Base-by-base conservation (phyloP, 768 basidiomycete genomes). In the Boletus reticuloceps region DNA sequence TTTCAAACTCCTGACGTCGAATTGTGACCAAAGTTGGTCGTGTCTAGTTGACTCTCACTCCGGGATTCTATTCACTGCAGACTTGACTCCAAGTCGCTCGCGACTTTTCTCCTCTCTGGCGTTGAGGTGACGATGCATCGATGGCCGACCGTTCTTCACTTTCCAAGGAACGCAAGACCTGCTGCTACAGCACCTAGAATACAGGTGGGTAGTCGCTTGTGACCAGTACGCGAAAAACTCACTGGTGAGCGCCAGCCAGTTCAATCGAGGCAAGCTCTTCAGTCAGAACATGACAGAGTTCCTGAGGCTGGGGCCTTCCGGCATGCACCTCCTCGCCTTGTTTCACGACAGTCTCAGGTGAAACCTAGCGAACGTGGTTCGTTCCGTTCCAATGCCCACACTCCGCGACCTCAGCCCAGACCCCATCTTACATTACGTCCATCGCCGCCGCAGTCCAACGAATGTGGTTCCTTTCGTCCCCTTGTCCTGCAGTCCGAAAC, bases 171-270 rank as follows among this genome's bases (percentile, higher is more conserved):
- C 27, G 47, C 60, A 37, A 77, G 73, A 56, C 64, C 65, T 32
- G 73, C 70, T 7, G 74, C 77, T 37, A 78, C 79, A 9, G 80
- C 80, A 52, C 59, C 77, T 27, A 77, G 73, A 63, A 52, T 70
- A 46, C 78, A 79, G 72, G 82, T 80, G 44, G 10, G 56, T 37
- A 37, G 27, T 44, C 16, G 3, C 25, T 39, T 25, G 29, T 54
- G 40, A 43, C 50, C 43, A 37, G 41, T 41, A 39, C 37, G 29
- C 37, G n/a, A 40, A 55, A 54, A 58, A 44, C 45, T 59, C 27
- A 63, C 42, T 1, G 0, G 9, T 8, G 36, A 17, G 31, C 34
- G 48, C 45, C 42, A 67, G 65, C 55, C 58, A 29, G 1, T 29
- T 43, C 53, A 29, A 16, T 27, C 36, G 7, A 58, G 50, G 47